Evolutionary conservation across 768 basidiomycete species (phyloP).

Genomic region (Panaeolus papilionaceus): DNA sequence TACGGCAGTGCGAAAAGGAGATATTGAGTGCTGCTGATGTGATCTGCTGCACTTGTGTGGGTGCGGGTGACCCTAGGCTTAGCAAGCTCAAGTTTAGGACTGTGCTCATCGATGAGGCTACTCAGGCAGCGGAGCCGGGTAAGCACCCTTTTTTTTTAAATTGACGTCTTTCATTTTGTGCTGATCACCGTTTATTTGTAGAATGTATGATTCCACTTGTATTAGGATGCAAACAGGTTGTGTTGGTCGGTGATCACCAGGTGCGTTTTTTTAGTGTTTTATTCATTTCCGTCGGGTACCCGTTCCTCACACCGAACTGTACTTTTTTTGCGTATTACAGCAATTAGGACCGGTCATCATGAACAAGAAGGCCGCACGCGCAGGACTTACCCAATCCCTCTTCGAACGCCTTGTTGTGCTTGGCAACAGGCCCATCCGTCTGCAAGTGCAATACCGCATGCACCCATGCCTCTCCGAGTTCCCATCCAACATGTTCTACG

Average conservation of each 20-base stretch:
- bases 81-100: slow-evolving; percentile 98
- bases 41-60: slow-evolving; percentile 98
- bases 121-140: slow-evolving; percentile 98
- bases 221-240: slow-evolving; percentile 97
- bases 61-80: slow-evolving; percentile 94
- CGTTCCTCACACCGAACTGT: slow-evolving; percentile 19
- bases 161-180: slow-evolving; percentile 9
- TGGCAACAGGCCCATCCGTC: slow-evolving; percentile 94
- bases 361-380: slow-evolving; percentile 99
- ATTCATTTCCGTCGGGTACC: slow-evolving; percentile 4
- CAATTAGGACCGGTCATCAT: slow-evolving; percentile 99
- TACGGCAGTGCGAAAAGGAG: slow-evolving; percentile 96
- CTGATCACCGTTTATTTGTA: slow-evolving; percentile 39
- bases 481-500: slow-evolving; percentile 99
- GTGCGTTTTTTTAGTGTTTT: slow-evolving; percentile 34
- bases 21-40: slow-evolving; percentile 95
- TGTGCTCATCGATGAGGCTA: slow-evolving; percentile 97
- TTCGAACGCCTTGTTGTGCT: slow-evolving; percentile 97
- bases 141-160: slow-evolving; percentile 30
- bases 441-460: slow-evolving; percentile 99
- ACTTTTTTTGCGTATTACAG: slow-evolving; percentile 33
- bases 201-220: slow-evolving; percentile 99
- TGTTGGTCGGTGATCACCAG: slow-evolving; percentile 95
- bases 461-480: slow-evolving; percentile 99
- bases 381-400: slow-evolving; percentile 96